Evolutionary conservation across 192 early-diverging fungal species (phyloP), one percentile per base, ranked within the genome.

Genomic region (Coemansia pectinata): DNA sequence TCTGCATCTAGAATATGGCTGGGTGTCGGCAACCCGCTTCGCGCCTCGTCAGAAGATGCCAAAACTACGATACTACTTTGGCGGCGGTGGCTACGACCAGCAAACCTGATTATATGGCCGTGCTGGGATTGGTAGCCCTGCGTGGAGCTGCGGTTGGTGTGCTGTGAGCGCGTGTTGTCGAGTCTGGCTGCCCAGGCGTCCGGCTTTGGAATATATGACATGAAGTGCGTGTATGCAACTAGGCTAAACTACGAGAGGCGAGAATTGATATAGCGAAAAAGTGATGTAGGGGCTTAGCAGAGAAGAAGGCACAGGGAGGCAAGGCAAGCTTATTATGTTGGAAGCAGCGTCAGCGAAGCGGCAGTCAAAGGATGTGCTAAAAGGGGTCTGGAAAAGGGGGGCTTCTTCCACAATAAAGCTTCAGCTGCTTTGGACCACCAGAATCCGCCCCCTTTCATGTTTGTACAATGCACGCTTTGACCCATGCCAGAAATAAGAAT

Each of bases 151-250:
- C 45, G 52, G 52, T 15, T 53, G 25, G 52, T 29, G 9, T 53
- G 25, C 52, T 53, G 52, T 12, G 52, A 53, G 52, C 55, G 55
- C 55, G 55, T 58, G 55, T 58, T 58, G 55, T 58, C 55, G 29
- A 58, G 29, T 58, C 55, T 58, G 55, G 29, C 55, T 34, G 55
- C 55, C 55, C 55, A 58, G 55, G 55, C 55, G 55, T 58, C 55
- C 12, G 69, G 65, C 41, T 70, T 63, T 63, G 74, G 74, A 21
- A 71, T 77, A 57, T 77, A 77, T 19, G 65, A 57, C 74, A 77
- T 71, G 41, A 52, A 12, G 15, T 12, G 31, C 38, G 4, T 15
- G 44, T 66, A 29, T 66, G 64, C 62, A 64, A 29, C 41, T 62
- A 38, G n/a, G 23, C 41, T 48, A 29, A 65, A 47, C 44, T 48